Base-by-base conservation (phyloP, 805 yeast species). In the Saccharomycopsis synnaedendra region DNA sequence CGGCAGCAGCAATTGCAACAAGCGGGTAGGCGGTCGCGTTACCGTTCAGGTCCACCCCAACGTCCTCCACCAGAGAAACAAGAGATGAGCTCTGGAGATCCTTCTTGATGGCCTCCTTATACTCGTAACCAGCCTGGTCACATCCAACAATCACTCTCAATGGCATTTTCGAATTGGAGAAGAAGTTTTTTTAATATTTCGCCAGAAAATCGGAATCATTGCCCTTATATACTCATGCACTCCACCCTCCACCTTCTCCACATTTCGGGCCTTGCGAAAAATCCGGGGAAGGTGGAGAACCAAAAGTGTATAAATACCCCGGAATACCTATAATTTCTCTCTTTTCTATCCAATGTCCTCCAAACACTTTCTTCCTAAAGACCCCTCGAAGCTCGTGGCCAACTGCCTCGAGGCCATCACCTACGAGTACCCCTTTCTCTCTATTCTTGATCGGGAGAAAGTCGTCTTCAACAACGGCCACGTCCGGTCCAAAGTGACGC, bases 71-170 rank as follows among this genome's bases (percentile, higher is more conserved):
- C 10, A 56, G 52, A 19, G 51, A 58, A 28, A 70, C 65, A n/a
- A 53, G 42, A 4, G 57, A 57, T 40, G 58, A 57, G 6, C 41
- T 41, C 39, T 60, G 58, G 19, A 70, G 60, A 44, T 67, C 71
- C 39, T 59, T 54, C 46, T 64, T 59, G 49, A 70, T 58, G 38
- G 59, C 60, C 45, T 65, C 64, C 51, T 70, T 70, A 58, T 70
- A 70, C 44, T 64, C 70, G 45, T 57, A 66, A 9, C 74, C 75
- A 5, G 75, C 75, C 44, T 65, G 66, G 56, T 70, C 75, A 53
- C 69, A 56, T 3, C 73, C 75, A 39, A 70, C 57, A 5, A 68
- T 62, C 19, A 70, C 56, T 30, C 46, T 44, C 10, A 43, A 27
- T n/a, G 11, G 11, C 27, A 35, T 35, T 35, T 10, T 9, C n/a